Evolutionary conservation across 2,329 filamentous ascomycete species (phyloP).

Genomic region (Diaporthe longicolla): DNA sequence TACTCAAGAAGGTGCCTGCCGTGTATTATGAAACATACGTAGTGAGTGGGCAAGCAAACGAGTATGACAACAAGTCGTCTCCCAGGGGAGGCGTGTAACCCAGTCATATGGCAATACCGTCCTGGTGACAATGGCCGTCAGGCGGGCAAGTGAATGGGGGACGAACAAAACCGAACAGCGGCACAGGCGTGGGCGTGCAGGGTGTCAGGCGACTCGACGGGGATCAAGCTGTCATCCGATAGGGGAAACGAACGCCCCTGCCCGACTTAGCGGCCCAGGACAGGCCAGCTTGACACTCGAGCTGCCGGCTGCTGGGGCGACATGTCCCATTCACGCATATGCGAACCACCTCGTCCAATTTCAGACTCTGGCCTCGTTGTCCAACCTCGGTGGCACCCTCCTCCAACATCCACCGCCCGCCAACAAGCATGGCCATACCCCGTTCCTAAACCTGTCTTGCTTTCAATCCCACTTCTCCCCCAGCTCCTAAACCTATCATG

Average conservation of each 20-base stretch:
- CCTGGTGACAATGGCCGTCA: constrained; percentile 21
- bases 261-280: constrained; percentile 19
- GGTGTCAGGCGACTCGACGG: constrained; percentile 25
- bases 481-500: constrained; percentile 59
- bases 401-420: constrained; percentile 16
- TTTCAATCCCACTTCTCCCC: constrained; percentile 3
- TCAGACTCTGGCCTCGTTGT: constrained; percentile 32
- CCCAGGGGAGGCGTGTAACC: background rate
- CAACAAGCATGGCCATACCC: constrained; percentile 42
- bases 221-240: constrained; percentile 31
- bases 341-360: constrained; percentile 34
- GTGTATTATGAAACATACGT: too few species aligned
- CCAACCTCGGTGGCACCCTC: constrained; percentile 20
- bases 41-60: background rate
- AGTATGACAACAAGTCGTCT: background rate
- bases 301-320: constrained; percentile 17
- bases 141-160: background rate
- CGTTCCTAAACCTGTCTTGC: constrained; percentile 31
- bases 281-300: constrained; percentile 34
- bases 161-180: background rate
- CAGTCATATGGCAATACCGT: background rate
- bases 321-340: constrained; percentile 17
- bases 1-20: too few species aligned
- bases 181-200: constrained; percentile 1
- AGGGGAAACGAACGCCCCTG: constrained; percentile 22